These are phyloP conservation scores for Chrysosporium queenslandicum DNA, from an alignment of 2,329 filamentous ascomycete species.

Conservation along the genomic window DNA sequence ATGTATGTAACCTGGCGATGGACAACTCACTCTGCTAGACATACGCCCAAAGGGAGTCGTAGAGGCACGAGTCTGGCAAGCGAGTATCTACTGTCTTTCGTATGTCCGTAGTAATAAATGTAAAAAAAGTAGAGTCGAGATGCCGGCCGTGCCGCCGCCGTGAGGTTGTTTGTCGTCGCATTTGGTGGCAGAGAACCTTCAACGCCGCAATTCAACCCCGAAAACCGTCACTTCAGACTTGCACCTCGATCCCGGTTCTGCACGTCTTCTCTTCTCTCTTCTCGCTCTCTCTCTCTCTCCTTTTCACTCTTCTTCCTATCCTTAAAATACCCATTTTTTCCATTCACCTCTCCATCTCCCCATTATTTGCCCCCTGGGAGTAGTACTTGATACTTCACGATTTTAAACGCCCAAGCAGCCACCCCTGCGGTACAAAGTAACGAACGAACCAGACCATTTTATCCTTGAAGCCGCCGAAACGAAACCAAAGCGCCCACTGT, in stretches of 20 bases:
- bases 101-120: not conserved
- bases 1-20: conserved; percentile 1
- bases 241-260: not conserved
- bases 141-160: too few species aligned
- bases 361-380: not conserved
- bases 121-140: too few species aligned
- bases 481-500: not conserved
- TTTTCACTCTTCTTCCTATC: not conserved
- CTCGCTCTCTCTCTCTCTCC: not conserved
- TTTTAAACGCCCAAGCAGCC: not conserved
- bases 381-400: not conserved
- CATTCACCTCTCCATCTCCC: conserved; percentile 4
- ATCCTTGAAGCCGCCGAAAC: not conserved
- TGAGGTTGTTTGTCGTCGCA: too few species aligned
- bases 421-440: not conserved
- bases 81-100: not conserved
- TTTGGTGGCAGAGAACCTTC: too few species aligned
- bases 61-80: not conserved
- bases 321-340: conserved; percentile 3
- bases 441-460: not conserved
- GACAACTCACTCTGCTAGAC: not conserved
- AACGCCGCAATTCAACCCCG: not conserved
- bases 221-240: not conserved
- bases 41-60: not conserved
- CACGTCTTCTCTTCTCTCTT: not conserved